Conservation (phyloP, 805 yeast genomes). For the Komagataella mondaviorum region DNA sequence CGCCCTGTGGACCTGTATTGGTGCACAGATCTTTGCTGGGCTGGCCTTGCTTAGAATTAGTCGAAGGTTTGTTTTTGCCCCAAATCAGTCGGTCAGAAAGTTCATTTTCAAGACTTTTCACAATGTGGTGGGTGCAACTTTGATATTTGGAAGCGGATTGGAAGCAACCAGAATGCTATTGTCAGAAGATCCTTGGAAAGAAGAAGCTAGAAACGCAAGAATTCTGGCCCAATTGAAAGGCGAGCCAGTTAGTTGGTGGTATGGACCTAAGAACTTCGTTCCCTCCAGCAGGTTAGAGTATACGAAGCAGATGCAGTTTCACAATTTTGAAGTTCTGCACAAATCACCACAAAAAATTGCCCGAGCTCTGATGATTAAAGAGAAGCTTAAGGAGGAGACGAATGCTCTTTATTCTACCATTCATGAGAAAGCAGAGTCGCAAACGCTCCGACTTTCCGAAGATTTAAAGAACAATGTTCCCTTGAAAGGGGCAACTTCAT, state of each 20-base stretch:
- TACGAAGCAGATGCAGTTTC: background rate
- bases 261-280: conserved; percentile 30
- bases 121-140: background rate
- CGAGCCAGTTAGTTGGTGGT: conserved; percentile 30
- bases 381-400: background rate
- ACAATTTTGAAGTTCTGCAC: background rate
- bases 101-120: background rate
- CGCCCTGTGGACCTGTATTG: conserved; percentile 3
- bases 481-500: background rate
- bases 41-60: conserved; percentile 7
- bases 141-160: background rate
- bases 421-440: background rate
- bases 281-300: conserved; percentile 14
- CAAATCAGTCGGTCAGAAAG: background rate
- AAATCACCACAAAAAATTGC: background rate
- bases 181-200: conserved; percentile 29
- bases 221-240: conserved; percentile 23
- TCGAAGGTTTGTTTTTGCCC: conserved; percentile 3
- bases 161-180: background rate
- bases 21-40: conserved; percentile 6
- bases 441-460: background rate
- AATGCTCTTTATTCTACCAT: background rate
- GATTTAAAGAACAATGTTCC: background rate
- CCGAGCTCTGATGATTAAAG: background rate
- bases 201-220: conserved; percentile 25